phyloP scores from a whole-genome alignment of 305 asterid genomes.

The Fraxinus ornus region DNA sequence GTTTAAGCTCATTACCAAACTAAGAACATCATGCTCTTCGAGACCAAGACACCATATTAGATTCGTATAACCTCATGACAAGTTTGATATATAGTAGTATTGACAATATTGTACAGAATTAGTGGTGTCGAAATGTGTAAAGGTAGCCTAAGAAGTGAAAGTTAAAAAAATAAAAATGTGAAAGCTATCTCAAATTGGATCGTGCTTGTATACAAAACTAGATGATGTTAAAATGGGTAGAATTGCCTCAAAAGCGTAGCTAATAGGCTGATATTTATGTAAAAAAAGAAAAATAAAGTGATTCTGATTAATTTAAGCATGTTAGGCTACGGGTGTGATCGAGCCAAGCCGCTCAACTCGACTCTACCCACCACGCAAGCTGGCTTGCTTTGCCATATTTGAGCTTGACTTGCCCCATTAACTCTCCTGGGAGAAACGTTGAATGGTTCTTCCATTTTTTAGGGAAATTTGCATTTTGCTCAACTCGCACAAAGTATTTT shows the following conservation, averaged over 20 bases:
- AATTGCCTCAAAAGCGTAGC: background rate
- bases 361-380: background rate
- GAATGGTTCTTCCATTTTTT: background rate
- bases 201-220: background rate
- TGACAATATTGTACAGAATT: background rate
- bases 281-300: background rate
- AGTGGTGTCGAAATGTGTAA: background rate
- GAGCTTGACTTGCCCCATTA: background rate
- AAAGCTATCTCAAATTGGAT: background rate
- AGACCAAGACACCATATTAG: background rate
- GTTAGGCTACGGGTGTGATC: background rate
- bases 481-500: background rate
- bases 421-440: background rate
- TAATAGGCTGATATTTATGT: background rate
- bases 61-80: background rate
- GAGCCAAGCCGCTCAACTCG: background rate
- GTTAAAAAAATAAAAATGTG: background rate
- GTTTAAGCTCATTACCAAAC: background rate
- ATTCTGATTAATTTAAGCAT: background rate
- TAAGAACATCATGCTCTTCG: conserved; percentile 19
- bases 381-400: background rate
- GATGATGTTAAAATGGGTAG: background rate
- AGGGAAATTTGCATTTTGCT: background rate
- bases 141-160: background rate
- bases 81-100: background rate